Conservation (phyloP, 2,329 filamentous ascomycete species). For the Elsinoe batatas region DNA sequence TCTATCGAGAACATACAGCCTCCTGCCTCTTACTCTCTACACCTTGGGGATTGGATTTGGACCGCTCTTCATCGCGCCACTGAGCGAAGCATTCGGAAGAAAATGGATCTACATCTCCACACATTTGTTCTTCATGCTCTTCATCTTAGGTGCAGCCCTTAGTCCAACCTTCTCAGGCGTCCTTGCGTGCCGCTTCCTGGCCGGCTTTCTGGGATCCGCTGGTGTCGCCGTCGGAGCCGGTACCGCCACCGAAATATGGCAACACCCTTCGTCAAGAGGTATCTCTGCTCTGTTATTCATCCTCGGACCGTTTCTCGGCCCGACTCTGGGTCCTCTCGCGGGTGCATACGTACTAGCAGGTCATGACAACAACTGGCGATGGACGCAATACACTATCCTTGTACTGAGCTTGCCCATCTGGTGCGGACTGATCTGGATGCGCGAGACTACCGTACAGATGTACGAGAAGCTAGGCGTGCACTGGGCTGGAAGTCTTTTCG, state of each 20-base stretch:
- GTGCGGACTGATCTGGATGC: slow-evolving; percentile 51
- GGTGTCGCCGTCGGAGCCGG: slow-evolving; percentile 32
- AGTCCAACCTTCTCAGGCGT: slow-evolving; percentile 15
- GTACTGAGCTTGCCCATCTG: slow-evolving; percentile 51
- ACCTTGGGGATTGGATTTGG: slow-evolving; percentile 15
- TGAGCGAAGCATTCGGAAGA: slow-evolving; percentile 20
- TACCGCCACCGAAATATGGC: slow-evolving; percentile 31
- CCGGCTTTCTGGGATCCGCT: slow-evolving; percentile 17
- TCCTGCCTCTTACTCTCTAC: slow-evolving; percentile 15
- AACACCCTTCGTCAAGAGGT: slow-evolving; percentile 21
- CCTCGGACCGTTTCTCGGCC: slow-evolving; percentile 22
- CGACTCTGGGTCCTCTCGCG: slow-evolving; percentile 19
- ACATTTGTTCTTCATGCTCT: slow-evolving; percentile 16
- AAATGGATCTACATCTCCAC: slow-evolving; percentile 14
- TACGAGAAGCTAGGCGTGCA: slow-evolving; percentile 22
- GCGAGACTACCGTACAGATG: slow-evolving; percentile 44
- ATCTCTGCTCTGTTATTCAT: slow-evolving; percentile 24
- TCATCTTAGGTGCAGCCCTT: slow-evolving; percentile 16
- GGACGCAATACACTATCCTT: slow-evolving; percentile 61
- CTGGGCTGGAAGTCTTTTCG: slow-evolving; percentile 30
- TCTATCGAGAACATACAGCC: background rate
- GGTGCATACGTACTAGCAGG: slow-evolving; percentile 16
- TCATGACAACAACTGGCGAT: slow-evolving; percentile 46
- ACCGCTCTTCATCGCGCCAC: slow-evolving; percentile 26
- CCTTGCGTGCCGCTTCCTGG: slow-evolving; percentile 16